A percentile compares a stretch with the other conserved stretches of the same genome.
These are phyloP conservation scores for Mychonastes homosphaera DNA, from an alignment of 139 green algal species.

Conservation along the genomic window DNA sequence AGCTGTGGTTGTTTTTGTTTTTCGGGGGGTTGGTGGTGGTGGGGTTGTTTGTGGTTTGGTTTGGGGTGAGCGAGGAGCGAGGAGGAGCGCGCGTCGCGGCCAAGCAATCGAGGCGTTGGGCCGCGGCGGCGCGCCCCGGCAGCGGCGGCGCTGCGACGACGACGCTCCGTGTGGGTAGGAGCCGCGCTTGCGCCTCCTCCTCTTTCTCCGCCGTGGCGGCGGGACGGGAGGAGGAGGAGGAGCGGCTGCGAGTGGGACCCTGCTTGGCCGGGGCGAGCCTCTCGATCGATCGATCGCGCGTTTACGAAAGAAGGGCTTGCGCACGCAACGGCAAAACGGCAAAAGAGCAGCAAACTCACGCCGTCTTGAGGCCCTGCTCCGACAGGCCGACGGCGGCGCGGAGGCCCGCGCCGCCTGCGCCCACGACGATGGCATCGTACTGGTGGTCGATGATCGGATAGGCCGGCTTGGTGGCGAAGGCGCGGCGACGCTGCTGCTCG, in stretches of 20 bases:
- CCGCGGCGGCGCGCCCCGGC: no score
- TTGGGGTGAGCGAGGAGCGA: no score
- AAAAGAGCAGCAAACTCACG: conserved; percentile 49
- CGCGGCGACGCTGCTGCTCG: no score
- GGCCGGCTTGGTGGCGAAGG: conserved; percentile 10
- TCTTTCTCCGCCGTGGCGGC: no score
- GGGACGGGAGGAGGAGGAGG: background rate
- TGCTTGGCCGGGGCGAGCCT: background rate
- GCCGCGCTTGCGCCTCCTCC: no score
- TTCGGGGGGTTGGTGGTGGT: background rate
- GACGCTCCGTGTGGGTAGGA: no score
- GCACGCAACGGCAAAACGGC: no score
- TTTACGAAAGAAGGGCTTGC: background rate
- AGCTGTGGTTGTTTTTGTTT: conserved; percentile 38
- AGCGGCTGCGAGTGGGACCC: background rate
- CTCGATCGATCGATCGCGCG: background rate
- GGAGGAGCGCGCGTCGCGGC: no score
- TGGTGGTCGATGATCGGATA: conserved; percentile 94
- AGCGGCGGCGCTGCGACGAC: no score
- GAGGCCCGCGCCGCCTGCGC: conserved; percentile 85
- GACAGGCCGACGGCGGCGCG: conserved; percentile 86
- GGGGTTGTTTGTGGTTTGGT: no score
- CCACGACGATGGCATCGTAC: conserved; percentile 96
- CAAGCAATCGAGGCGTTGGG: no score
- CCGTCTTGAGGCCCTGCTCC: conserved; percentile 93